Conservation (phyloP, 2,329 filamentous ascomycete genomes). For the Neofusicoccum umdonicola region DNA sequence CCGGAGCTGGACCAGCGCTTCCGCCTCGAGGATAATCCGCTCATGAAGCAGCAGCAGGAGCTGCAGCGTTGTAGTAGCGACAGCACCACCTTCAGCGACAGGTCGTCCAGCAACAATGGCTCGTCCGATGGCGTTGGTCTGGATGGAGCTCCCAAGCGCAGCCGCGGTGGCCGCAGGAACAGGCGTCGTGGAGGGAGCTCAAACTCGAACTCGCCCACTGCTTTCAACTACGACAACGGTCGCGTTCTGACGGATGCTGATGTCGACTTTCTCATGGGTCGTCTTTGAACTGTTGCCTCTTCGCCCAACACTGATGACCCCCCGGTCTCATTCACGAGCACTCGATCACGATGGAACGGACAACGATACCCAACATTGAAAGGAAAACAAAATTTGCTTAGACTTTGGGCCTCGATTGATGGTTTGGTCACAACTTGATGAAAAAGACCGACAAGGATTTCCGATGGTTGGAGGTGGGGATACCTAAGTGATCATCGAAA, state of each 20-base stretch:
- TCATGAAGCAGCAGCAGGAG: background rate
- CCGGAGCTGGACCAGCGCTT: slow-evolving; percentile 8
- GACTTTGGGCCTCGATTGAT: no score
- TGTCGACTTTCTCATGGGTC: slow-evolving; percentile 9
- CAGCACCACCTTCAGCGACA: background rate
- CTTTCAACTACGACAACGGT: background rate
- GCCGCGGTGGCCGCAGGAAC: background rate
- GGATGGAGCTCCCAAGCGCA: background rate
- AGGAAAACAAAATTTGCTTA: no score
- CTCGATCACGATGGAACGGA: no score
- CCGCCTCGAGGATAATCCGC: background rate
- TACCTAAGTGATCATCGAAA: no score
- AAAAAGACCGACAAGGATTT: no score
- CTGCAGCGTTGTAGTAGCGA: background rate
- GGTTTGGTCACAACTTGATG: no score
- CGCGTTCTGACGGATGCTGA: background rate
- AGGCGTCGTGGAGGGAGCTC: background rate
- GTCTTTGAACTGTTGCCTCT: background rate
- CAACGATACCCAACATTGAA: no score
- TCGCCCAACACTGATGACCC: background rate
- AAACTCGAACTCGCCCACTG: background rate
- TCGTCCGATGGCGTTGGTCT: background rate
- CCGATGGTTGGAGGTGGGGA: no score
- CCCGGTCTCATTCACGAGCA: no score
- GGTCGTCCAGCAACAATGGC: background rate